Evolutionary conservation across 257 asterid genomes (phyloP).

Genomic region (Rehmannia glutinosa): DNA sequence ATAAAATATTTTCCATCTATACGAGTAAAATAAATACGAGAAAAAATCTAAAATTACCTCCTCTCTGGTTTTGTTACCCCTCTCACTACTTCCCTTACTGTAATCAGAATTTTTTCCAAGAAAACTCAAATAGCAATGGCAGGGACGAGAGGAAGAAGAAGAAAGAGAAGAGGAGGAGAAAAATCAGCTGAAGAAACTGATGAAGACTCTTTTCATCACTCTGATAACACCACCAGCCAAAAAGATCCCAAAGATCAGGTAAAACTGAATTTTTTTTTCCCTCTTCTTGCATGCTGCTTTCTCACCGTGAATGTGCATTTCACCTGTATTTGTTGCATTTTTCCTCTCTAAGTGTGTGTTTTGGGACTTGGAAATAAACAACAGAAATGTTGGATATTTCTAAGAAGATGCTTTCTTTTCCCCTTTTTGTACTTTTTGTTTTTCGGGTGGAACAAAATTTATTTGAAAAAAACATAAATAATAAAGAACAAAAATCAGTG

Average conservation of each 20-base stretch:
- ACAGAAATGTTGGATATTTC: no score
- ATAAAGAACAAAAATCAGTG: no score
- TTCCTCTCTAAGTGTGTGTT: neutral
- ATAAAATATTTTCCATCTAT: no score
- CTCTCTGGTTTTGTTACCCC: no score
- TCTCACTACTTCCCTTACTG: no score
- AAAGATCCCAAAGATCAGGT: neutral
- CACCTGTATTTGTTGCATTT: no score
- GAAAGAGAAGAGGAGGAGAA: neutral
- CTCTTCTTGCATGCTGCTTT: neutral
- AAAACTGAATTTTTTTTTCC: neutral
- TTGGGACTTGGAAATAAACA: neutral
- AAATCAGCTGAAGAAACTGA: neutral
- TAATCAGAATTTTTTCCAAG: neutral
- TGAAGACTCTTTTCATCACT: no score
- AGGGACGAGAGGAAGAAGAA: neutral
- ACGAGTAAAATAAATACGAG: no score
- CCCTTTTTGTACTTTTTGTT: neutral
- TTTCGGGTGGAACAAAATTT: neutral
- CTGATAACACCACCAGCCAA: neutral
- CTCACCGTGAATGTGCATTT: neutral
- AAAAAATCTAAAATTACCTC: no score
- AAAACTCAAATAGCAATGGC: neutral
- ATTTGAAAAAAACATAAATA: no score
- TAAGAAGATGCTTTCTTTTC: neutral